These are phyloP conservation scores for Rhodofomes roseus DNA, from an alignment of 1,284 basidiomycete genomes.

Conservation along the genomic window DNA sequence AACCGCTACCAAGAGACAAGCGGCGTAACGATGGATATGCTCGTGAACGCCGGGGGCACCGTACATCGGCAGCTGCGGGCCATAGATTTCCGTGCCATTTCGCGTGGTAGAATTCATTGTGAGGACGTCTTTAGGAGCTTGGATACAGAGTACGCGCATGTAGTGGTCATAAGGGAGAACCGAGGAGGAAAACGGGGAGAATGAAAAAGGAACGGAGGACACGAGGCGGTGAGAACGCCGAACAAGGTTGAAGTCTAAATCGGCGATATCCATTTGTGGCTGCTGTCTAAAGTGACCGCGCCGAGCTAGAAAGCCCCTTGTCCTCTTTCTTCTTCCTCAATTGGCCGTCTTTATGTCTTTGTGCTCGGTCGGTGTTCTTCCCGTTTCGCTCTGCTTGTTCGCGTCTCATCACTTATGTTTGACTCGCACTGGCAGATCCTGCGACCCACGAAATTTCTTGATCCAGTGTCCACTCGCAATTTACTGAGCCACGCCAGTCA, in stretches of 20 bases:
- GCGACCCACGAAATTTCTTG: conserved; percentile 16
- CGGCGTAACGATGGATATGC: not conserved
- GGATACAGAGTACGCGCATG: not conserved
- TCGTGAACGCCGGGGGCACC: not conserved
- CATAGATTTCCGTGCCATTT: too few relatives aligned
- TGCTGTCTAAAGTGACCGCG: conserved; percentile 6
- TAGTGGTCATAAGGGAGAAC: not conserved
- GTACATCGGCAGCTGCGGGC: not conserved
- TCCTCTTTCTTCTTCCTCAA: conserved; percentile 7
- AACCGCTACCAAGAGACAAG: not conserved
- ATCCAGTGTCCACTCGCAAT: conserved; percentile 9
- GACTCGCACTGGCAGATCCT: conserved; percentile 11
- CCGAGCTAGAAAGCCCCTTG: conserved; percentile 2
- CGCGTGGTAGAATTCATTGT: too few relatives aligned
- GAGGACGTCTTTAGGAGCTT: not conserved
- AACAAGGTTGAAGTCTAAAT: conserved; percentile 12
- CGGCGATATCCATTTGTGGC: conserved; percentile 10
- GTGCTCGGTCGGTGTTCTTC: conserved; percentile 15
- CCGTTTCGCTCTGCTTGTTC: not conserved
- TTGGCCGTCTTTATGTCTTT: conserved; percentile 17
- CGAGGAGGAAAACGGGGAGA: not conserved
- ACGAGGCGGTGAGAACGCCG: conserved; percentile 8
- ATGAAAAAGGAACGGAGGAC: conserved; percentile 5
- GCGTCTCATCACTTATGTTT: not conserved
- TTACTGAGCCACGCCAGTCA: conserved; percentile 19